phyloP scores from a whole-genome alignment of 2,329 filamentous ascomycete genomes.

The Leptodontidium sp. region DNA sequence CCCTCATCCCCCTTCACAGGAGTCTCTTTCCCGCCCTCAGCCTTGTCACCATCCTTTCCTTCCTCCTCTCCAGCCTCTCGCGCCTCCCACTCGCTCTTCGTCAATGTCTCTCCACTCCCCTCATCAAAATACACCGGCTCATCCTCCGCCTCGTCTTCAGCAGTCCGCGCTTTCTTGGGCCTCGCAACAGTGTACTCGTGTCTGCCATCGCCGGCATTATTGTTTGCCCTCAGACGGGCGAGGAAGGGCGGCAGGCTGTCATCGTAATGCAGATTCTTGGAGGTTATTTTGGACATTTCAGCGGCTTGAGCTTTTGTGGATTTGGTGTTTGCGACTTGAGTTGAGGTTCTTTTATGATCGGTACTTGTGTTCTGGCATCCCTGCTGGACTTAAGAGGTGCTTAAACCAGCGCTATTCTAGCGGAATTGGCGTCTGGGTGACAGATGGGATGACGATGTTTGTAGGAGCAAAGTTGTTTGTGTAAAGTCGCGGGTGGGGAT shows the following conservation, averaged over 20 bases:
- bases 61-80: conserved; percentile 44
- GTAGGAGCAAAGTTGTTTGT: too few relatives aligned
- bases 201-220: conserved; percentile 56
- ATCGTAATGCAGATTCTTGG: conserved; percentile 75
- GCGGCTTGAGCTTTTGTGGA: not conserved
- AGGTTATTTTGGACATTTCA: conserved; percentile 65
- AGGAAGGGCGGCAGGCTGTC: conserved; percentile 67
- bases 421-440: not conserved
- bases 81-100: conserved; percentile 48
- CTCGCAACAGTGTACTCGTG: conserved; percentile 48
- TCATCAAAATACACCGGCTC: conserved; percentile 79
- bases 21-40: conserved; percentile 19
- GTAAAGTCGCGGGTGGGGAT: not conserved
- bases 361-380: conserved; percentile 9
- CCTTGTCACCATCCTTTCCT: conserved; percentile 33
- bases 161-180: conserved; percentile 60
- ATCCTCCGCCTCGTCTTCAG: conserved; percentile 78
- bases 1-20: conserved; percentile 33
- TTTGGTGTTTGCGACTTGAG: not conserved
- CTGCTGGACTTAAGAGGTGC: not conserved
- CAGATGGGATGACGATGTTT: not conserved
- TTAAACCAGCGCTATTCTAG: conserved; percentile 16
- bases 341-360: not conserved
- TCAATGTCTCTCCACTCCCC: conserved; percentile 65
- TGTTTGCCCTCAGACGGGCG: conserved; percentile 61